Percentiles rank a stretch among this genome's conserved stretches.
Conservation (phyloP, 1,139 yeast species). For the Kodamaea plutei region DNA sequence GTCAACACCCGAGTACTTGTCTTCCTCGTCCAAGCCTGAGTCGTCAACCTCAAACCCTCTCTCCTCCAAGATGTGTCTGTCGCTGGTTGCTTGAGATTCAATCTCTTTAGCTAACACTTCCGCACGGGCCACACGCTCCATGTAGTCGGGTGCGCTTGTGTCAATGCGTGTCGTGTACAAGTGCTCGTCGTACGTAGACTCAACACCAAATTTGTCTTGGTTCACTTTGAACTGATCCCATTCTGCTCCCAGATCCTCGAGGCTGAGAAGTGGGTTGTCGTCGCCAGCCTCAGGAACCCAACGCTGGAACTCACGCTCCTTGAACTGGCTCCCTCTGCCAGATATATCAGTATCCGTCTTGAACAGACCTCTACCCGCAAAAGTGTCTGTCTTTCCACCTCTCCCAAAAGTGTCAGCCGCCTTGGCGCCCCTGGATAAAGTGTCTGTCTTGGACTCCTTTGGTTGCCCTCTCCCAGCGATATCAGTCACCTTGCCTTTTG, state of each 20-base stretch:
- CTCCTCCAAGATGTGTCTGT: slow-evolving; percentile 85
- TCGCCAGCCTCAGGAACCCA: slow-evolving; percentile 72
- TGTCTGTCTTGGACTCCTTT: slow-evolving; percentile 1
- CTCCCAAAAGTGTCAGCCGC: too few relatives aligned
- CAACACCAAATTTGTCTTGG: slow-evolving; percentile 83
- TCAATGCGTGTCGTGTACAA: slow-evolving; percentile 84
- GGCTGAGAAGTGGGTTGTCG: slow-evolving; percentile 26
- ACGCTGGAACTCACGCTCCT: slow-evolving; percentile 70
- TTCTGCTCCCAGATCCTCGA: slow-evolving; percentile 39
- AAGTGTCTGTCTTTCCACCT: too few relatives aligned
- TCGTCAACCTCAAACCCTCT: slow-evolving; percentile 77
- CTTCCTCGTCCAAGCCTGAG: slow-evolving; percentile 91
- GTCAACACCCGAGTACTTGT: slow-evolving; percentile 88
- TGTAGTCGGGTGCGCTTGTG: slow-evolving; percentile 69
- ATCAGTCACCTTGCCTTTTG: not conserved
- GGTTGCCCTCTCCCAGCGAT: not conserved
- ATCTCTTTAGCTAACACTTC: slow-evolving; percentile 80
- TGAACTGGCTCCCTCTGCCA: slow-evolving; percentile 30
- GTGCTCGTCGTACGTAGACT: slow-evolving; percentile 82
- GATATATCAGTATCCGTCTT: slow-evolving; percentile 86
- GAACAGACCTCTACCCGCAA: too few relatives aligned
- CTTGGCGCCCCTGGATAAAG: too few relatives aligned
- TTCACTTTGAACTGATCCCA: slow-evolving; percentile 98
- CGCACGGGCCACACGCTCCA: slow-evolving; percentile 63
- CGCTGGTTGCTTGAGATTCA: slow-evolving; percentile 63